Conservation (phyloP, 2,329 filamentous ascomycete genomes). For the Calonectria multiphialidica region DNA sequence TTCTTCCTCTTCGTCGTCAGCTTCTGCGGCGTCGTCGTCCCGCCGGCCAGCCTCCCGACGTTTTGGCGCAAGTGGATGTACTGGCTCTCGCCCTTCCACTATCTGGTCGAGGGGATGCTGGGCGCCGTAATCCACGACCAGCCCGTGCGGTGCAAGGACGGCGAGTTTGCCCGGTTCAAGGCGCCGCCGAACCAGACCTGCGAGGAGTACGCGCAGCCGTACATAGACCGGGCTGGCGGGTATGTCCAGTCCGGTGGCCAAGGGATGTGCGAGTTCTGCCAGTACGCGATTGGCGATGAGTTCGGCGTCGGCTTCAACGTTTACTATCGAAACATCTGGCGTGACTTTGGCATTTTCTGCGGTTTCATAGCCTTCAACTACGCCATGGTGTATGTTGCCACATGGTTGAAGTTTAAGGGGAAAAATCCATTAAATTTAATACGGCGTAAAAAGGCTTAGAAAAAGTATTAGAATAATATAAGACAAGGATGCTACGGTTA, state of each 20-base stretch:
- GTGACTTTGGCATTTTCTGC: conserved; percentile 74
- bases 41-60: conserved; percentile 65
- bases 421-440: conserved; percentile 53
- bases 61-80: conserved; percentile 79
- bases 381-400: conserved; percentile 51
- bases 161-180: conserved; percentile 71
- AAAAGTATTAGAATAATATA: too few species aligned
- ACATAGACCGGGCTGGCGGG: conserved; percentile 66
- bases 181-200: conserved; percentile 72
- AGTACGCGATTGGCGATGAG: conserved; percentile 70
- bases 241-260: conserved; percentile 69
- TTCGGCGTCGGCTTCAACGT: conserved; percentile 72
- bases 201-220: conserved; percentile 67
- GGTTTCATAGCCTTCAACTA: conserved; percentile 76
- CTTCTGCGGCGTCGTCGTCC: conserved; percentile 79
- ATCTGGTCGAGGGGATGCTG: conserved; percentile 73
- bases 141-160: conserved; percentile 64
- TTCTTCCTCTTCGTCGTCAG: conserved; percentile 78
- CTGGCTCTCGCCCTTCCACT: conserved; percentile 75
- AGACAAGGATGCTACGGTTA: not conserved
- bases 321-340: conserved; percentile 72
- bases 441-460: conserved; percentile 32
- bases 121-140: conserved; percentile 66
- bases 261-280: conserved; percentile 74
- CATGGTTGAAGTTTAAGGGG: conserved; percentile 54